Base-by-base conservation (phyloP, 1,139 yeast genomes). In the Yamadazyma trypodendri region DNA sequence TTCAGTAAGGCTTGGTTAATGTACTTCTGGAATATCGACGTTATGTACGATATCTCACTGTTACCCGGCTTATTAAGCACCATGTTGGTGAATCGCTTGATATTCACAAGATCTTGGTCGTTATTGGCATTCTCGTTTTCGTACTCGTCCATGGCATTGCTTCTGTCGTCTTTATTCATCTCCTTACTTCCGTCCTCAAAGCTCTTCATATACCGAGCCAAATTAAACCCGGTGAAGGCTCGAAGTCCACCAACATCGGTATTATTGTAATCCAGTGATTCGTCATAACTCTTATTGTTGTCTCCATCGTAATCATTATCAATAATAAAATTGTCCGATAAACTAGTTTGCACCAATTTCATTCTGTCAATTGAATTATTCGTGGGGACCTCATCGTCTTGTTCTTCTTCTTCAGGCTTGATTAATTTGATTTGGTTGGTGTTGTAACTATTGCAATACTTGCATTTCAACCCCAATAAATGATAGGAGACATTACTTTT, bases 391-490 rank as follows among this genome's bases (percentile, higher is more conserved):
- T 46, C 55, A 15, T 50, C 61, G 20, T 60, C 65, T 2, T 61
- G 64, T 10, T 60, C 68, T 36, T 69, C 75, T 36, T 69, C 75
- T 44, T 68, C 80, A 24, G 78, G 79, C 49, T 81, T 82, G 38
- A 81, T 69, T 35, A 86, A 57, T 52, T 77, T 78, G 36, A 80
- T 51, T 55, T 86, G 92, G 43, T 79, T 80, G 1, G 97, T 89
- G 58, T 89, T 89, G 60, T 87, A 89, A 52, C 95, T 84, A 46
- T 77, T 75, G 61, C 97, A 89, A 56, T 84, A 88, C 46, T 79
- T 83, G 60, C 97, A 90, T 56, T 84, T 85, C 44, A 88, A 69
- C 1, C 97, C 97, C 48, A 90, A 61, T 36, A 89, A 82, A 60
- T 90, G 97, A 60, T 85, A 90, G 6, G 76, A 64, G 14, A 84